Evolutionary conservation across 2,329 filamentous ascomycete genomes (phyloP).

Genomic region (Sporothrix globosa): DNA sequence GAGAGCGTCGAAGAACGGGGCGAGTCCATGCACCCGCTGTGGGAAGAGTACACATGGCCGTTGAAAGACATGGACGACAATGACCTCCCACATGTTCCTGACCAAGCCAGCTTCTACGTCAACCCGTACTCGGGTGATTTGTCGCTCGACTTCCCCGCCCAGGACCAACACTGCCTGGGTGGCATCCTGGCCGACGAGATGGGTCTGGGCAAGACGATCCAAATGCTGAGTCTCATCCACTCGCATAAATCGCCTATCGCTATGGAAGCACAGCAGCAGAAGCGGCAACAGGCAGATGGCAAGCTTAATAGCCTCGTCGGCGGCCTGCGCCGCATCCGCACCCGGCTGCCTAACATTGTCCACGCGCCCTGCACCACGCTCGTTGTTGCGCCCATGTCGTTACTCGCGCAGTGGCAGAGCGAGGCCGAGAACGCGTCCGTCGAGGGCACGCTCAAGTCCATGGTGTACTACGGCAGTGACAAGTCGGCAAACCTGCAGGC

Average conservation of each 20-base stretch:
- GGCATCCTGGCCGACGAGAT: conserved; percentile 96
- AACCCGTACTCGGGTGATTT: conserved; percentile 97
- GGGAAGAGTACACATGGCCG: conserved; percentile 95
- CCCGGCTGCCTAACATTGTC: conserved; percentile 53
- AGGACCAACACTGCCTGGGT: conserved; percentile 92
- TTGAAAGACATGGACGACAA: conserved; percentile 83
- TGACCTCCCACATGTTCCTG: conserved; percentile 66
- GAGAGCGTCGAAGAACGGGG: conserved; percentile 61
- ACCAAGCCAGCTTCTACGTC: conserved; percentile 80
- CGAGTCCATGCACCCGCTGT: conserved; percentile 89
- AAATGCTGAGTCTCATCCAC: conserved; percentile 94
- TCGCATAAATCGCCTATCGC: conserved; percentile 69
- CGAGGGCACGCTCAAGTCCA: conserved; percentile 76
- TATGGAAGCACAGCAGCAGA: conserved; percentile 44
- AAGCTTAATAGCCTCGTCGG: conserved; percentile 51
- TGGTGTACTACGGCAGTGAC: conserved; percentile 91
- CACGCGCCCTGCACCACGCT: conserved; percentile 85
- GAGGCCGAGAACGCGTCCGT: conserved; percentile 90
- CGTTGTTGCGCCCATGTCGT: conserved; percentile 94
- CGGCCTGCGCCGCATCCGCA: conserved; percentile 53
- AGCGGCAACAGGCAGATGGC: conserved; percentile 31
- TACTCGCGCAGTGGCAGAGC: conserved; percentile 96
- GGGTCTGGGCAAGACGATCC: conserved; percentile 97
- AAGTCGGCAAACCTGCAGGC: conserved; percentile 77
- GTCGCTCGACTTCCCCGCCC: conserved; percentile 85